phyloP scores from a whole-genome alignment of 1,139 yeast genomes.

The Hemisphaericaspora xylanilytica region DNA sequence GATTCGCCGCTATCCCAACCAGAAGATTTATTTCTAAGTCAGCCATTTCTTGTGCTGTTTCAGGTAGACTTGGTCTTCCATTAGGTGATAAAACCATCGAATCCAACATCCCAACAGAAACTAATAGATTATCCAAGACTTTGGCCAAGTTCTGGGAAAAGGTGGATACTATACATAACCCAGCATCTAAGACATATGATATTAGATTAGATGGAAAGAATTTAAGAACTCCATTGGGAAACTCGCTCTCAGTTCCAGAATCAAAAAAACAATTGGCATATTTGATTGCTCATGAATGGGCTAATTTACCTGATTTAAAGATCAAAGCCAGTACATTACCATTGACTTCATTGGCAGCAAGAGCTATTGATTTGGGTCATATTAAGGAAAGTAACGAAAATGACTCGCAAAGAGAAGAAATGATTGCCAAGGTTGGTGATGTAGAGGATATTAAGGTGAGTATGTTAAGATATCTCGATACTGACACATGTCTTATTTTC shows the following conservation, averaged over 20 bases:
- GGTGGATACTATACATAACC: conserved; percentile 48
- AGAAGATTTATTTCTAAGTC: neutral
- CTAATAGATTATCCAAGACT: conserved; percentile 71
- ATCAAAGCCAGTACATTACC: conserved; percentile 83
- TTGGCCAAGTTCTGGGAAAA: conserved; percentile 82
- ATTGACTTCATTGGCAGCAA: conserved; percentile 78
- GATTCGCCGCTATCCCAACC: neutral
- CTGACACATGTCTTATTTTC: conserved; percentile 87
- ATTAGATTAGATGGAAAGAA: conserved; percentile 74
- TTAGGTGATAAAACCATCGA: conserved; percentile 49
- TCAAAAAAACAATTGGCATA: conserved; percentile 64
- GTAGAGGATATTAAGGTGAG: conserved; percentile 52
- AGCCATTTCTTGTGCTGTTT: neutral
- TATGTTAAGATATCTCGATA: conserved; percentile 79
- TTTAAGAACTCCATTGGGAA: conserved; percentile 81
- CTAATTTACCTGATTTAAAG: conserved; percentile 63
- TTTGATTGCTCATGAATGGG: conserved; percentile 87
- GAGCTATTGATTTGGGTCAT: conserved; percentile 71
- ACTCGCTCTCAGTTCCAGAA: conserved; percentile 62
- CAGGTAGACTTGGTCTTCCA: conserved; percentile 12
- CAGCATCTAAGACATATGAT: conserved; percentile 33
- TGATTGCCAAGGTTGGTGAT: conserved; percentile 59
- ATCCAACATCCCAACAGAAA: conserved; percentile 54
- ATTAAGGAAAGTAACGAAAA: conserved; percentile 19
- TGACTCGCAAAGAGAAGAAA: conserved; percentile 38